Percentiles rank a stretch among this genome's conserved stretches.
phyloP scores from a whole-genome alignment of 2,329 filamentous ascomycete genomes.

The Trichoderma cornu-damae region DNA sequence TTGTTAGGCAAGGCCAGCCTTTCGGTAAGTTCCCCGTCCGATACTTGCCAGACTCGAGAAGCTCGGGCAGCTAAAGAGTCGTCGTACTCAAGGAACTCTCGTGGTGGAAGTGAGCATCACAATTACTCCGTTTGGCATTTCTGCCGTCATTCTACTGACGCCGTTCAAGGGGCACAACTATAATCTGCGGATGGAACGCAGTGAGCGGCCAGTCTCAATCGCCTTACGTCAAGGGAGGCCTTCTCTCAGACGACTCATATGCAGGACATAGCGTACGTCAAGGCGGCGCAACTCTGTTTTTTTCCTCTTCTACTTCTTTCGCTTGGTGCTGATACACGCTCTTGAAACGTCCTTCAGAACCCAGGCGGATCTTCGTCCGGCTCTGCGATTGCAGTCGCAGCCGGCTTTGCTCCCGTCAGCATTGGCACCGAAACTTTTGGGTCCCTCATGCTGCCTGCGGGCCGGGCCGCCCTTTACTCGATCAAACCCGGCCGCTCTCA shows the following conservation, averaged over 20 bases:
- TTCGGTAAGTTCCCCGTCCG: background rate
- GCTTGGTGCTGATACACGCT: background rate
- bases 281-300: background rate
- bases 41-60: background rate
- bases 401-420: constrained; percentile 49
- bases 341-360: constrained; percentile 6
- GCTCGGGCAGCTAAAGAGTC: background rate
- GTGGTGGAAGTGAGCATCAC: background rate
- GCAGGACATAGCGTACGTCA: constrained; percentile 19
- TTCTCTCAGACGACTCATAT: constrained; percentile 7
- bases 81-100: background rate
- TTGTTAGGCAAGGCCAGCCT: background rate
- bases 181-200: constrained; percentile 19
- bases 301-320: no score
- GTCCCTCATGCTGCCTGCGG: constrained; percentile 22
- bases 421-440: constrained; percentile 55
- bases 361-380: constrained; percentile 53
- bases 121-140: background rate
- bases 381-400: constrained; percentile 49
- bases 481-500: constrained; percentile 18
- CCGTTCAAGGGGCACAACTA: background rate
- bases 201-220: constrained; percentile 20
- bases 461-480: constrained; percentile 17
- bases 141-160: no score
- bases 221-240: constrained; percentile 17